Conservation (phyloP, 2,329 filamentous ascomycete genomes). For the Colletotrichum simmondsii region DNA sequence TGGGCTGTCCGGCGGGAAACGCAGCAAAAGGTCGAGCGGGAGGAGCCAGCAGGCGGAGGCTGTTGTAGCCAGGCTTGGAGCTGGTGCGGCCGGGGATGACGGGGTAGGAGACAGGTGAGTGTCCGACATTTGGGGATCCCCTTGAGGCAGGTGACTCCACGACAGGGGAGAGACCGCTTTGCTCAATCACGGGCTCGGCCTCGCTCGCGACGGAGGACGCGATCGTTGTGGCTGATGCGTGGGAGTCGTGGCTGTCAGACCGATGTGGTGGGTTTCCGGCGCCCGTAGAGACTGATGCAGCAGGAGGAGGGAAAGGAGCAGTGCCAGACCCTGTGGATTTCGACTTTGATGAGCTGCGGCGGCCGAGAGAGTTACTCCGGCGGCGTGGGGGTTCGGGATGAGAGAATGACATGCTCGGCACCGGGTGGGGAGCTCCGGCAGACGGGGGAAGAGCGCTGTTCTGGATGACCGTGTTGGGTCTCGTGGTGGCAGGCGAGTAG, state of each 20-base stretch:
- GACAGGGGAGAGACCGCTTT: conserved; percentile 58
- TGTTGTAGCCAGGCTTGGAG: conserved; percentile 36
- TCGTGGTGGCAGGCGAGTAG: conserved; percentile 47
- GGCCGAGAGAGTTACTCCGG: conserved; percentile 31
- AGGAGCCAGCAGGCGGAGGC: conserved; percentile 45
- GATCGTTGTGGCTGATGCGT: conserved; percentile 51
- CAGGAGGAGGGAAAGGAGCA: not conserved
- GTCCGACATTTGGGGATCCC: conserved; percentile 36
- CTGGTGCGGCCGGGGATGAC: conserved; percentile 39
- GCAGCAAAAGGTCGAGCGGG: conserved; percentile 45
- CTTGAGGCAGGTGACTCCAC: conserved; percentile 55
- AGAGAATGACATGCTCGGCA: conserved; percentile 38
- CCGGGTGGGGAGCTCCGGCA: conserved; percentile 34
- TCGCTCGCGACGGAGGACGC: conserved; percentile 38
- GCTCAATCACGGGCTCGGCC: conserved; percentile 38
- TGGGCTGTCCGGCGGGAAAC: conserved; percentile 52
- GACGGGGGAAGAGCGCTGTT: conserved; percentile 16
- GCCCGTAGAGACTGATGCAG: not conserved
- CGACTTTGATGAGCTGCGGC: conserved; percentile 20
- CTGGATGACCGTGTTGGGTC: conserved; percentile 35
- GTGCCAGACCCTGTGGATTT: conserved; percentile 24
- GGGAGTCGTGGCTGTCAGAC: conserved; percentile 33
- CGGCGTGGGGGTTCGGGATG: conserved; percentile 34
- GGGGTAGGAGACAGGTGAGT: conserved; percentile 47
- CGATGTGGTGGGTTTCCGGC: conserved; percentile 20